A percentile compares a stretch with the other conserved stretches of the same genome.
Evolutionary conservation across 768 basidiomycete species (phyloP).

Genomic region (Tricholoma bakamatsutake): DNA sequence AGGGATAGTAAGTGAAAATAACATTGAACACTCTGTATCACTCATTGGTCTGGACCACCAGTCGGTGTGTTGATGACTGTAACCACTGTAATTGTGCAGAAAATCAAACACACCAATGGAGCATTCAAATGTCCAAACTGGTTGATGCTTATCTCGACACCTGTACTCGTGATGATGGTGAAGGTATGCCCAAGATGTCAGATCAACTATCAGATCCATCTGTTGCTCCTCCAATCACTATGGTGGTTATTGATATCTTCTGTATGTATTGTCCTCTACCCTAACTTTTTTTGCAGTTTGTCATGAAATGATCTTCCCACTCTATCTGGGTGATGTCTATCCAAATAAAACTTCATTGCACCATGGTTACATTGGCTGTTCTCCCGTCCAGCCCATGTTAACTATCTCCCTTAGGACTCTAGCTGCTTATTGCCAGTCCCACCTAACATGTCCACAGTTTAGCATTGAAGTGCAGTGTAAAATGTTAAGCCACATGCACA

Average conservation of each 20-base stretch:
- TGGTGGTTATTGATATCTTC: not conserved
- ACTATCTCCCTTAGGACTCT: no score
- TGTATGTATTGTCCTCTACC: not conserved
- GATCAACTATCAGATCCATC: no score
- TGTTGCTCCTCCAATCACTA: no score
- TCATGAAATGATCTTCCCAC: not conserved
- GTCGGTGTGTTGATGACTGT: slow-evolving; percentile 2
- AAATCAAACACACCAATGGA: no score
- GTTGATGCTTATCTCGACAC: slow-evolving; percentile 6
- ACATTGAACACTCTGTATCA: not conserved
- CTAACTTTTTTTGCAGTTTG: not conserved
- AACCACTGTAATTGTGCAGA: slow-evolving; percentile 3
- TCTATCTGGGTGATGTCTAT: slow-evolving; percentile 1
- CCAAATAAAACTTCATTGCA: slow-evolving; percentile 8
- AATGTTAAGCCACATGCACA: slow-evolving; percentile 11
- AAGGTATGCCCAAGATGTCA: no score
- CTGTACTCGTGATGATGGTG: not conserved
- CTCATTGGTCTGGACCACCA: not conserved
- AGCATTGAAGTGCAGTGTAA: no score
- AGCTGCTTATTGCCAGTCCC: slow-evolving; percentile 2
- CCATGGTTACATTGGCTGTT: no score
- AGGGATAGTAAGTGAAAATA: no score
- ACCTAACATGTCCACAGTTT: slow-evolving; percentile 8
- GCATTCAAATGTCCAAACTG: slow-evolving; percentile 6
- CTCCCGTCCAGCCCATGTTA: slow-evolving; percentile 4